Evolutionary conservation across 805 yeast genomes (phyloP).

Genomic region (Kluyveromyces nonfermentans): DNA sequence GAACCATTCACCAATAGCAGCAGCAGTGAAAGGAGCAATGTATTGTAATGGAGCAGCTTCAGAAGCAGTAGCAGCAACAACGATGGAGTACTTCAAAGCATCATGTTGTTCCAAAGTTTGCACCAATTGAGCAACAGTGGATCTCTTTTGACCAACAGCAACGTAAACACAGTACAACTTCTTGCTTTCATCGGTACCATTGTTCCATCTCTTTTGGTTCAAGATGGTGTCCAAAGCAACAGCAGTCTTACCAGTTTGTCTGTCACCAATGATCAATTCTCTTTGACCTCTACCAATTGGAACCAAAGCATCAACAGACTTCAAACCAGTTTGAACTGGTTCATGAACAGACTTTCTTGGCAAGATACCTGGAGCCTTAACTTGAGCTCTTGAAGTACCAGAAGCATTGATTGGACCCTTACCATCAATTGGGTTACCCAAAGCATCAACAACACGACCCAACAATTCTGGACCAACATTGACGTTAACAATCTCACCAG

Average conservation of each 20-base stretch:
- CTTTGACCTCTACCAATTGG: constrained; percentile 99
- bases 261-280: constrained; percentile 99
- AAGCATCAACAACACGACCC: constrained; percentile 99
- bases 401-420: constrained; percentile 93
- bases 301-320: constrained; percentile 97
- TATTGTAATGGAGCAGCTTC: constrained; percentile 99
- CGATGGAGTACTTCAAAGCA: constrained; percentile 94
- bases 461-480: constrained; percentile 97
- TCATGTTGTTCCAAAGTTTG: constrained; percentile 98
- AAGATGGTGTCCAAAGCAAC: constrained; percentile 97
- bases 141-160: constrained; percentile 99
- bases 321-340: constrained; percentile 99
- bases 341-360: constrained; percentile 98
- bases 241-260: constrained; percentile 99
- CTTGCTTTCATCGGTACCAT: constrained; percentile 89
- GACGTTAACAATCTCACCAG: constrained; percentile 98
- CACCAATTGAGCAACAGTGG: constrained; percentile 98
- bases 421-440: constrained; percentile 99
- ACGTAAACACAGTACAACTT: constrained; percentile 99
- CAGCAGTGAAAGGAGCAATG: constrained; percentile 99
- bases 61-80: constrained; percentile 99
- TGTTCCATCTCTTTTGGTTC: constrained; percentile 99
- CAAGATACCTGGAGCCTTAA: constrained; percentile 99
- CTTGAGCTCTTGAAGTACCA: constrained; percentile 88
- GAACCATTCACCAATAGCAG: constrained; percentile 99